Base-by-base conservation (phyloP, 768 basidiomycete species). In the Suillus plorans region DNA sequence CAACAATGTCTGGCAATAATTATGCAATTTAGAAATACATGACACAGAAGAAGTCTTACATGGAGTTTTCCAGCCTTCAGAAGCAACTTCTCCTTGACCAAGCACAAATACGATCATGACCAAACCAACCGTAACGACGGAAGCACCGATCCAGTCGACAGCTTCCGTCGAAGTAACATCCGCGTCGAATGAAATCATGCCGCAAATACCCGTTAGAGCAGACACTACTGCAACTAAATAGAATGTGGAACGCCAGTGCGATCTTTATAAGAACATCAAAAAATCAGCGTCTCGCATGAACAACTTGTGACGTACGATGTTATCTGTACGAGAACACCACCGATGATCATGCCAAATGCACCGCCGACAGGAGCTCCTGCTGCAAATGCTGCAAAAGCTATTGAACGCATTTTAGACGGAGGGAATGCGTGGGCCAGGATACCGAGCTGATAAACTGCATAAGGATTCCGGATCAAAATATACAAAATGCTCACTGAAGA, bases 331-430 rank as follows among this genome's bases (percentile, higher is more conserved):
- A 93, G 75, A 1, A 89, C 76, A n/a, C 91, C 92, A 14, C 94
- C 93, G 0, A 92, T 64, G 0, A 87, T 76, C 37, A 82, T 81
- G 1, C 95, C 94, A 16, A 94, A 76, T 0, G 86, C 89, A 0
- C 83, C 90, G 0, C 95, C 95, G 9, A 95, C 70, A 0, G 95
- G 94, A 0, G 90, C 92, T 31, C 95, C 95, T 0, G 93, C 92
- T 0, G 89, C 83, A 68, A 95, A 96, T 0, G 89, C 86, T 0
- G 95, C 86, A 66, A 96, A 97, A 0, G 93, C 95, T 0, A 87
- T 74, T 2, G 91, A 86, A 12, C 95, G 85, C 0, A 87, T 82
- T 14, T 79, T 79, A 1, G 89, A 89, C 0, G 84, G 82, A 6
- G 90, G 89, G 73, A 96, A 97, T 0, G 87, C 79, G 52, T 89